Conservation (phyloP, 2,329 filamentous ascomycete species). For the Claviceps cyperi region DNA sequence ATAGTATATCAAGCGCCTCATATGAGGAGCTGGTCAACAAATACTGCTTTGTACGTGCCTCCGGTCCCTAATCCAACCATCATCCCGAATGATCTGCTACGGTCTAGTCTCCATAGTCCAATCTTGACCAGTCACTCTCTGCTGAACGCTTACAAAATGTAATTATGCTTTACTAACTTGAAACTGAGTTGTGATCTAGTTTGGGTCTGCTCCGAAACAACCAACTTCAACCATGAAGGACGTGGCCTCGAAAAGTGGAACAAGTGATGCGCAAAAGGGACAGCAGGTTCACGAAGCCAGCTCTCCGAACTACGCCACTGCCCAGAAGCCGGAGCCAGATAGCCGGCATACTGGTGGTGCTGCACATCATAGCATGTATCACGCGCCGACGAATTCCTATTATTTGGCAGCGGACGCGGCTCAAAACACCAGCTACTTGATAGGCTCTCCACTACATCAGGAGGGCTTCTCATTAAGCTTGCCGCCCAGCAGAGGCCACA, state of each 20-base stretch:
- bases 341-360: conserved; percentile 21
- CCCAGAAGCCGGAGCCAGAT: background rate
- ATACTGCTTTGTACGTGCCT: conserved; percentile 97
- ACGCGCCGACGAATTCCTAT: conserved; percentile 7
- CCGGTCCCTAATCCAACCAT: conserved; percentile 19
- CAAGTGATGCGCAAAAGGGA: conserved; percentile 17
- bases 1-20: conserved; percentile 61
- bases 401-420: conserved; percentile 9
- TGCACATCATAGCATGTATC: conserved; percentile 27
- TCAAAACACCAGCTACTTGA: conserved; percentile 5
- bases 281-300: background rate
- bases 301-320: background rate
- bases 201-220: conserved; percentile 40
- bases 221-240: conserved; percentile 36
- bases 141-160: background rate
- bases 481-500: conserved; percentile 10
- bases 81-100: conserved; percentile 9
- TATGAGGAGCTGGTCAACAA: conserved; percentile 97
- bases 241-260: conserved; percentile 27
- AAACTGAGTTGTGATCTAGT: conserved; percentile 27
- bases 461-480: background rate
- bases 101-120: conserved; percentile 6
- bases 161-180: conserved; percentile 23
- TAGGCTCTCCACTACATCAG: conserved; percentile 7
- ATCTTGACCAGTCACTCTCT: background rate